Base-by-base conservation (phyloP, 108 stramenopile species). In the Conticribra guillardii region DNA sequence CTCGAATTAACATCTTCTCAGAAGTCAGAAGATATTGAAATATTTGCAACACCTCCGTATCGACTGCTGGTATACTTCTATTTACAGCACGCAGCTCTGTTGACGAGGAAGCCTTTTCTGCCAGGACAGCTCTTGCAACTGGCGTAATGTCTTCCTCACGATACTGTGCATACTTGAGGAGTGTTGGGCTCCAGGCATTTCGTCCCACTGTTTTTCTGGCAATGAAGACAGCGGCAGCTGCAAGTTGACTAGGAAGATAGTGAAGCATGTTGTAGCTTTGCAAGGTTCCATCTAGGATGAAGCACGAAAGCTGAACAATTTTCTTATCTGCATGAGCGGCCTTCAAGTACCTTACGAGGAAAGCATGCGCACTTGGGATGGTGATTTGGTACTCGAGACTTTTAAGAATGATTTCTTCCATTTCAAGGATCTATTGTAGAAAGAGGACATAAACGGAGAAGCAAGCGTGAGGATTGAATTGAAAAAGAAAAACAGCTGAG, bases 321-420 rank as follows among this genome's bases (percentile, higher is more conserved):
- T 79, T 79, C 60, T 83, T 80, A 70, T 91, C 89, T n/a, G 94
- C 94, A 61, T 91, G 82, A 17, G 87, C 93, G 3, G 93, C 97
- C 89, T 97, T 98, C 53, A 97, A 79, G 82, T 82, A 97, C 9
- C 97, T 87, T 48, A 94, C 84, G 53, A 98, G 85, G 76, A 98
- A 98, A 49, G 85, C 85, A 61, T 94, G 92, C 22, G 88, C 78
- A 31, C 91, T 95, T n/a, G 96, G 95, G 17, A 94, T 82, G 29
- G 95, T 94, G 50, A 98, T 74, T 64, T 89, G 67, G 74, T 95
- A 97, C 51, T 89, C 51, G 21, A 98, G 87, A 27, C 80, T 79
- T 47, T 83, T 87, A 23, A 96, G 81, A 69, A 98, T 93, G n/a
- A 80, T 64, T 52, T 90, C 79, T 81, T 98, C 97, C 96, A 96